phyloP scores from a whole-genome alignment of 2,329 filamentous ascomycete genomes.

The Fusarium xylarioides region DNA sequence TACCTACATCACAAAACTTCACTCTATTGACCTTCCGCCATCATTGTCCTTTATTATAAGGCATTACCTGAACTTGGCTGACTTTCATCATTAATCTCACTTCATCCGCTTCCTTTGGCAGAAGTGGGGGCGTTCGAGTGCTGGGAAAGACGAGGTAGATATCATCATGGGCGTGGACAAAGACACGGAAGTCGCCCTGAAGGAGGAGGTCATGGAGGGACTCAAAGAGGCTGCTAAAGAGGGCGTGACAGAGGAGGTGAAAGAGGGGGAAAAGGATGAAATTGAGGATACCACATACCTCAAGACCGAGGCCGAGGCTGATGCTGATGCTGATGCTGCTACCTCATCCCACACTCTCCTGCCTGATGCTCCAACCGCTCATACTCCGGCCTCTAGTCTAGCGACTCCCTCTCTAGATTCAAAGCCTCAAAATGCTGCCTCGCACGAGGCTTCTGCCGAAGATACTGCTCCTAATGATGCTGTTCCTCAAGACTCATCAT shows the following conservation, averaged over 20 bases:
- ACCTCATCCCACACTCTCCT: slow-evolving; percentile 16
- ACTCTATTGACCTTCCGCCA: background rate
- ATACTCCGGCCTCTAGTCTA: slow-evolving; percentile 9
- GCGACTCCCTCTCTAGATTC: background rate
- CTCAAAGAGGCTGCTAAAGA: slow-evolving; percentile 19
- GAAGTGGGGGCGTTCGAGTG: slow-evolving; percentile 24
- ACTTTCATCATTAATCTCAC: background rate
- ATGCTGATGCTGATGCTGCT: slow-evolving; percentile 1
- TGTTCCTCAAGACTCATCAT: background rate
- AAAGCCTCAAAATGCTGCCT: background rate
- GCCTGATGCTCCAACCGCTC: slow-evolving; percentile 8
- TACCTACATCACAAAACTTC: slow-evolving; percentile 4
- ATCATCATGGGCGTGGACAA: slow-evolving; percentile 37
- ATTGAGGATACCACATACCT: background rate
- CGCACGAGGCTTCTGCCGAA: slow-evolving; percentile 1
- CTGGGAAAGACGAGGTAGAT: slow-evolving; percentile 2
- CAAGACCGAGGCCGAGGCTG: slow-evolving; percentile 2
- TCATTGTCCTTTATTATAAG: background rate
- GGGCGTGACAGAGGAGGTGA: slow-evolving; percentile 26
- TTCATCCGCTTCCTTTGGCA: slow-evolving; percentile 12
- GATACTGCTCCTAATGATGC: background rate
- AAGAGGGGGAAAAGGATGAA: slow-evolving; percentile 31
- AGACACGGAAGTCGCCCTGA: slow-evolving; percentile 36
- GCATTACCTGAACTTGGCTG: background rate
- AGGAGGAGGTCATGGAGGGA: slow-evolving; percentile 35